Evolutionary conservation across 495 filamentous ascomycete species (phyloP), one percentile per base, ranked within the genome.

Genomic region (Penicillium arizonense): DNA sequence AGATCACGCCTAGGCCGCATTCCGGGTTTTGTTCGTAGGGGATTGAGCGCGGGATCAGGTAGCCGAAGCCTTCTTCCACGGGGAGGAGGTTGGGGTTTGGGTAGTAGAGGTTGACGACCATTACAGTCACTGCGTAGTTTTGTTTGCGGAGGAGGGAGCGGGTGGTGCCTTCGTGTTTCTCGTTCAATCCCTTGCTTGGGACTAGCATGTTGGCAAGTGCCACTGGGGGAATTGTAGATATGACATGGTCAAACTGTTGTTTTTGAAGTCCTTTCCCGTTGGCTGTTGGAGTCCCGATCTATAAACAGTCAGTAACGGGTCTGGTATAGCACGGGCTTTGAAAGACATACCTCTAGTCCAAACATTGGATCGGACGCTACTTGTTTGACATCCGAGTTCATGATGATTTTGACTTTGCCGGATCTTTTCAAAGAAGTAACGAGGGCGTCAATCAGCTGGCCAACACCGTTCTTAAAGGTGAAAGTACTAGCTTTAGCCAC

Each of bases 31-130:
- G 74, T 5, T 82, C 78, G 48, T 69, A 74, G 0, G 87, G 80
- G 2, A 95, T 75, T 21, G 85, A 82, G 50, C 81, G 80, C 1
- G 89, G 88, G 35, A 98, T 85, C 21, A 98, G 82, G 65, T 97
- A 97, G 35, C 94, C 94, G 63, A 97, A 96, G 36, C 95, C 94
- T 5, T 47, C 45, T 32, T 72, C 69, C 12, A 81, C 75, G 3
- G 75, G 78, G 20, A 90, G 74, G 30, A 96, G 70, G 18, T 82
- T 58, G 2, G 85, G 81, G 20, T 81, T 77, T 5, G 73, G 64
- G 62, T 84, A 99, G 77, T 86, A 97, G 18, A 99, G 77, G 69
- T 97, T 97, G 37, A 97, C 87, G 4, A 91, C 87, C 83, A 89
- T 91, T 37, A 96, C 91, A 8, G 87, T 93, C 12, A 90, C 87